Percentiles rank a stretch among this genome's conserved stretches.
Evolutionary conservation across 2,329 filamentous ascomycete species (phyloP).

Genomic region (Leptodontidium sp.): DNA sequence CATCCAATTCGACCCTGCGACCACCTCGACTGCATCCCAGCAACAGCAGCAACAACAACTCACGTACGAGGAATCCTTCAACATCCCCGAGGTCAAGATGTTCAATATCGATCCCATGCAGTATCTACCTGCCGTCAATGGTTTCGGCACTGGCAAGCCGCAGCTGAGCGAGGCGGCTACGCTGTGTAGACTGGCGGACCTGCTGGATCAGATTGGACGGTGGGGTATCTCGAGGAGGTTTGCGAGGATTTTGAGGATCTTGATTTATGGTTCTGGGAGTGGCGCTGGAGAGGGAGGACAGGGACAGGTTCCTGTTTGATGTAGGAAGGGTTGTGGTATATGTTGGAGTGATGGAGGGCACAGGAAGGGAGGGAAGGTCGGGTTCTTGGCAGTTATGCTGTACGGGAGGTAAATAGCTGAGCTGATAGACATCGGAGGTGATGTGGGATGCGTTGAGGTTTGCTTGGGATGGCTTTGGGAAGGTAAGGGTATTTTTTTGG

Average conservation of each 20-base stretch:
- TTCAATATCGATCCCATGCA: constrained; percentile 22
- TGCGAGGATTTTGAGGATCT: constrained; percentile 8
- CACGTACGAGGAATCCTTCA: constrained; percentile 10
- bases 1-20: constrained; percentile 20
- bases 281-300: background rate
- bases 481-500: too few relatives aligned
- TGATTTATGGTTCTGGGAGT: constrained; percentile 17
- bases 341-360: background rate
- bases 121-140: constrained; percentile 20
- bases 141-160: constrained; percentile 17
- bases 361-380: background rate
- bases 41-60: background rate
- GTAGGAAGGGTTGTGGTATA: too few relatives aligned
- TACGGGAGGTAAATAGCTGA: too few relatives aligned
- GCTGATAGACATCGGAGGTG: too few relatives aligned
- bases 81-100: constrained; percentile 26
- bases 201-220: constrained; percentile 17
- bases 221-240: constrained; percentile 20
- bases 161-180: constrained; percentile 19
- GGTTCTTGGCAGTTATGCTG: too few relatives aligned
- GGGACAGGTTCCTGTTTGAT: background rate
- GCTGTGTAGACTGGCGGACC: constrained; percentile 16
- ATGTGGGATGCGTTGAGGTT: too few relatives aligned
- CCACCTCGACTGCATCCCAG: background rate
- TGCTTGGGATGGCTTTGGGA: too few relatives aligned